These are phyloP conservation scores for Dicorynia guianensis DNA, from an alignment of 306 rosid genomes.

Conservation along the genomic window DNA sequence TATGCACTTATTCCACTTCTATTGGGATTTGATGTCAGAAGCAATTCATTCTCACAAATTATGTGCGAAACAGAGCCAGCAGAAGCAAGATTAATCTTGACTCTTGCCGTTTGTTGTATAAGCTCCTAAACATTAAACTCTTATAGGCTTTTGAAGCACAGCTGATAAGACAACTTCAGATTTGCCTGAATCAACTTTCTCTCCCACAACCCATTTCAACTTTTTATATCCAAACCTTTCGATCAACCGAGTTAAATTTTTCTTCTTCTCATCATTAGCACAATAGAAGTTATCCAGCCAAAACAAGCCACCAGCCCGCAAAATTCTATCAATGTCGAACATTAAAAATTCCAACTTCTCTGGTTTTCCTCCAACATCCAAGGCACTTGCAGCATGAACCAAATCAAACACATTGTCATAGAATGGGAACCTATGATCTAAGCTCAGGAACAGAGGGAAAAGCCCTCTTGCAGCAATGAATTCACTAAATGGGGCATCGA, in stretches of 20 bases:
- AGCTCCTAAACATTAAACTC: slow-evolving; percentile 53
- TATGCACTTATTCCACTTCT: slow-evolving; percentile 53
- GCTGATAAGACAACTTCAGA: slow-evolving; percentile 77
- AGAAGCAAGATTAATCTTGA: slow-evolving; percentile 48
- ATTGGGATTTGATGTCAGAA: slow-evolving; percentile 49
- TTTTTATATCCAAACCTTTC: slow-evolving; percentile 89
- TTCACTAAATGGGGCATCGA: slow-evolving; percentile 86
- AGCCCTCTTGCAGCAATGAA: slow-evolving; percentile 94
- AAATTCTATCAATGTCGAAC: slow-evolving; percentile 87
- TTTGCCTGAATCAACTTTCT: slow-evolving; percentile 71
- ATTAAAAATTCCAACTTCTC: slow-evolving; percentile 84
- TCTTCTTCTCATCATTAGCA: slow-evolving; percentile 76
- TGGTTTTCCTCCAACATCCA: slow-evolving; percentile 75
- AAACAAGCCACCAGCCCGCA: slow-evolving; percentile 87
- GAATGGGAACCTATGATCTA: slow-evolving; percentile 90
- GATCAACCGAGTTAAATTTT: slow-evolving; percentile 71
- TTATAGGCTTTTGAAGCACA: slow-evolving; percentile 84
- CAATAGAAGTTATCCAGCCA: slow-evolving; percentile 88
- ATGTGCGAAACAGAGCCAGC: slow-evolving; percentile 37
- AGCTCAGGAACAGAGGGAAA: slow-evolving; percentile 79
- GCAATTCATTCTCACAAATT: slow-evolving; percentile 49
- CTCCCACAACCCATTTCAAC: slow-evolving; percentile 97
- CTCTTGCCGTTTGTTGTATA: slow-evolving; percentile 42
- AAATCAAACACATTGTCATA: slow-evolving; percentile 88
- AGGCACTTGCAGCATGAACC: slow-evolving; percentile 64